These are phyloP conservation scores for Botryotinia convoluta DNA, from an alignment of 2,329 filamentous ascomycete species.

Conservation along the genomic window DNA sequence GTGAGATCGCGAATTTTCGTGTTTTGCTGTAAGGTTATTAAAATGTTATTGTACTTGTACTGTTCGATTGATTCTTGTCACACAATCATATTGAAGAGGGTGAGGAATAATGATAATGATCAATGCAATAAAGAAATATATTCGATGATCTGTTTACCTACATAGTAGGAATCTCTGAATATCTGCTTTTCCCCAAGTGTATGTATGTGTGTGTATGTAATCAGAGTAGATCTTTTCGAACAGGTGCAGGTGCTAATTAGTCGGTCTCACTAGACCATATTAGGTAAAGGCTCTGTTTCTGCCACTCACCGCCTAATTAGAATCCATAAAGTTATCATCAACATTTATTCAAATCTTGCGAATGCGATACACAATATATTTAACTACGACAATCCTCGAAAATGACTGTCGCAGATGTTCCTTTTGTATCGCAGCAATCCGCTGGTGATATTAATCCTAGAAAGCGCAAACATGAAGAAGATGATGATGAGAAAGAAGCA, in stretches of 20 bases:
- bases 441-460: conserved; percentile 25
- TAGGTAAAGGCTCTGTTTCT: background rate
- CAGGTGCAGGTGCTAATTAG: background rate
- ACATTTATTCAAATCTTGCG: background rate
- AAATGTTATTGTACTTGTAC: background rate
- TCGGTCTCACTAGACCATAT: background rate
- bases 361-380: conserved; percentile 6
- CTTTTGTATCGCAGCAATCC: conserved; percentile 38
- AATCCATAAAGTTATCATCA: background rate
- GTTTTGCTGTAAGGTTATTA: background rate
- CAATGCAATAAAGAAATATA: background rate
- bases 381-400: background rate
- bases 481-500: conserved; percentile 15
- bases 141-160: background rate
- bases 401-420: conserved; percentile 16
- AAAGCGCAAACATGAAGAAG: conserved; percentile 37
- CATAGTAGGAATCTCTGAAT: background rate
- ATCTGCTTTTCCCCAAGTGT: background rate
- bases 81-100: background rate
- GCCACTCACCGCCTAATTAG: conserved; percentile 10
- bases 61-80: background rate
- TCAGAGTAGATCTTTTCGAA: background rate
- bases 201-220: background rate
- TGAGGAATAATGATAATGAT: background rate
- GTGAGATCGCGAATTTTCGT: conserved; percentile 15